Conservation (phyloP, 129 eudicot species). For the Escallonia herrerae region DNA sequence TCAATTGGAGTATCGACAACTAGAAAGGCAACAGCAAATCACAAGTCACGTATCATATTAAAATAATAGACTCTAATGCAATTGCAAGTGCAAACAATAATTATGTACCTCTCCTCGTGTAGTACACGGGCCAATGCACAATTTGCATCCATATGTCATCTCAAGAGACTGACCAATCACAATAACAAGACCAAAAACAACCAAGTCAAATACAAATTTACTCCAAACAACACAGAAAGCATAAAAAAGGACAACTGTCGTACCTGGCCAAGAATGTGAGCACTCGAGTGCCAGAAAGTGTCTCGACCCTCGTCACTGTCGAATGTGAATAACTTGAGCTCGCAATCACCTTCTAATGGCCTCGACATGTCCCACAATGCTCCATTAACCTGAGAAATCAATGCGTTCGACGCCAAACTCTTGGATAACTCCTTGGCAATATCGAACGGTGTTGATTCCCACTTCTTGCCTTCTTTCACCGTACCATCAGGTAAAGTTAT, state of each 20-base stretch:
- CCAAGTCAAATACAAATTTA: neutral
- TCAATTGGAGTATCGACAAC: too few species aligned
- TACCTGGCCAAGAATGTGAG: slow-evolving; percentile 96
- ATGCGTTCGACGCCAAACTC: slow-evolving; percentile 56
- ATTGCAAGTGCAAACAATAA: neutral
- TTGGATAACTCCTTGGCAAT: slow-evolving; percentile 74
- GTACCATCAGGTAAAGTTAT: slow-evolving; percentile 70
- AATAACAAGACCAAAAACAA: slow-evolving; percentile 3
- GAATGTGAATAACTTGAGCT: slow-evolving; percentile 54
- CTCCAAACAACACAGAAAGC: neutral
- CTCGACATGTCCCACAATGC: slow-evolving; percentile 84
- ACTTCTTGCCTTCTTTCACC: slow-evolving; percentile 75
- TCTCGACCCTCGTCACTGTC: slow-evolving; percentile 74
- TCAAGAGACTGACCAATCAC: slow-evolving; percentile 59
- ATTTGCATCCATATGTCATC: slow-evolving; percentile 76
- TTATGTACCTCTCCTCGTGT: slow-evolving; percentile 80
- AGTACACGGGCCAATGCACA: slow-evolving; percentile 96
- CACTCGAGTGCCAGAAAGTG: slow-evolving; percentile 96
- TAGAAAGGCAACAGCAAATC: too few species aligned
- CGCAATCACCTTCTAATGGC: slow-evolving; percentile 78
- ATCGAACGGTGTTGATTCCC: slow-evolving; percentile 73
- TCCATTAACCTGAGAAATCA: slow-evolving; percentile 76
- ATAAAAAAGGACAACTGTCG: neutral
- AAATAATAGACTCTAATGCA: too few species aligned
- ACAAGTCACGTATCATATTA: too few species aligned